Conservation (phyloP, 1,284 basidiomycete species). For the Exobasidium cylindrosporum region DNA sequence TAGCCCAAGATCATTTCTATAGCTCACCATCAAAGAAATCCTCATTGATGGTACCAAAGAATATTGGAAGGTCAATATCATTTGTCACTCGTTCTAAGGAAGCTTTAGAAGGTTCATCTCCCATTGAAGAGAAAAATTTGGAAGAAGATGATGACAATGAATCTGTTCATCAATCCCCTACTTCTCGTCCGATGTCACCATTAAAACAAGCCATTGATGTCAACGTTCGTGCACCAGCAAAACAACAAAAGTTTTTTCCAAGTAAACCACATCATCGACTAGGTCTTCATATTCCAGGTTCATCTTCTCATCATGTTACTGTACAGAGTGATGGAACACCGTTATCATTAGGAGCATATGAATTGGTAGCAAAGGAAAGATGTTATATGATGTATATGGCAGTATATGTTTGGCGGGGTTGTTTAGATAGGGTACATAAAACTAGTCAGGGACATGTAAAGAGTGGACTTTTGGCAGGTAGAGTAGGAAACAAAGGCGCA, state of each 20-base stretch:
- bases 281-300: conserved; percentile 13
- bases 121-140: not conserved
- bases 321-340: conserved; percentile 31
- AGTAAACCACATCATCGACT: conserved; percentile 1
- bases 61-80: not conserved
- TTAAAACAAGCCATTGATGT: conserved; percentile 19
- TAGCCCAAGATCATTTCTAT: not conserved
- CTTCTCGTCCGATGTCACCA: not conserved
- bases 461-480: conserved; percentile 78
- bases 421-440: conserved; percentile 48
- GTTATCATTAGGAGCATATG: conserved; percentile 63
- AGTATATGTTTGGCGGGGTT: conserved; percentile 49
- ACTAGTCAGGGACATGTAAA: conserved; percentile 66
- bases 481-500: conserved; percentile 73
- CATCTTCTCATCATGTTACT: conserved; percentile 10
- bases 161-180: not conserved
- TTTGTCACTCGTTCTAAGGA: not conserved
- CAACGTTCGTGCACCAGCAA: conserved; percentile 25
- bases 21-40: not conserved
- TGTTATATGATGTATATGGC: conserved; percentile 67
- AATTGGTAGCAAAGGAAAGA: conserved; percentile 75
- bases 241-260: conserved; percentile 9
- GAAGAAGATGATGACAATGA: not conserved
- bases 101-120: not conserved
- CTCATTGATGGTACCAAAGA: conserved; percentile 12